Conservation (phyloP, 345 rosid genomes). For the Kernera saxatilis region DNA sequence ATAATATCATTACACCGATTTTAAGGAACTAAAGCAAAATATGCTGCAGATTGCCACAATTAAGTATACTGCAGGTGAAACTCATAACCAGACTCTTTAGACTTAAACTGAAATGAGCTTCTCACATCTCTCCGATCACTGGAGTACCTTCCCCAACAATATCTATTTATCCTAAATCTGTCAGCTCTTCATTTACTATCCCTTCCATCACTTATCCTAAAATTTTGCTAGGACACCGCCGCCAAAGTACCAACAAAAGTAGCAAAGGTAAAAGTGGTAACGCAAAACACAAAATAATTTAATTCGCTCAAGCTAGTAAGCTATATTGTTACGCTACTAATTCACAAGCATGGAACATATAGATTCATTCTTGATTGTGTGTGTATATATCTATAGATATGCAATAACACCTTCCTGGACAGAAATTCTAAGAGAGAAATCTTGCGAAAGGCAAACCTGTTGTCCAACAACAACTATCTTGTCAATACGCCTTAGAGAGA, state of each 20-base stretch:
- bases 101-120: conserved; percentile 1
- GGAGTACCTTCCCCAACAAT: conserved; percentile 1
- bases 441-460: conserved; percentile 54
- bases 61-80: conserved; percentile 3
- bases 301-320: neutral
- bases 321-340: neutral
- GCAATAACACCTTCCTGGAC: neutral
- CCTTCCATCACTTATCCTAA: conserved; percentile 11
- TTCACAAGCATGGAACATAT: conserved; percentile 1
- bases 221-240: neutral
- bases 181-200: neutral
- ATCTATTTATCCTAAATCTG: conserved; percentile 4
- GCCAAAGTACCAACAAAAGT: neutral
- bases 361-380: neutral
- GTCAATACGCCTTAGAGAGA: conserved; percentile 86
- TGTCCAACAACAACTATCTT: conserved; percentile 87
- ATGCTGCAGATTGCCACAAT: neutral
- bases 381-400: neutral
- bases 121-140: neutral
- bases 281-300: neutral
- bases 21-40: neutral
- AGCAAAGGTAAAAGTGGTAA: neutral
- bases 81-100: neutral
- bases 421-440: neutral
- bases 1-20: neutral